Percentiles rank a stretch among this genome's conserved stretches.
These are phyloP conservation scores for Cucumis melo DNA, from an alignment of 306 rosid species.

Conservation along the genomic window DNA sequence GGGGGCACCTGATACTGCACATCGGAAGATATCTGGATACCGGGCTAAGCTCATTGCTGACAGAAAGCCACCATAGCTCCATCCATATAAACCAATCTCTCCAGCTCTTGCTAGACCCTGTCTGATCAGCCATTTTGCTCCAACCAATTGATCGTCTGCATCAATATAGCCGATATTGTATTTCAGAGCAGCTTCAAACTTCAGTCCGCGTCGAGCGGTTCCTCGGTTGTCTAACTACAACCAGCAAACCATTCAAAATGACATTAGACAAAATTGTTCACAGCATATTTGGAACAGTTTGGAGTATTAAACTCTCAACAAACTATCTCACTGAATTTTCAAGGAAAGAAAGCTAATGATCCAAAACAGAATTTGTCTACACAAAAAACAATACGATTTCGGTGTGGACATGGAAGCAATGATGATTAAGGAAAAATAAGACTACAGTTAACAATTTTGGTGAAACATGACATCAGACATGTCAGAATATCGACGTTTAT, in stretches of 20 bases:
- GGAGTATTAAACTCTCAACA: background rate
- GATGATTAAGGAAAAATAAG: background rate
- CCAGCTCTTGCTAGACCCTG: constrained; percentile 64
- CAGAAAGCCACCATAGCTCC: constrained; percentile 97
- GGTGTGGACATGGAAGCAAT: background rate
- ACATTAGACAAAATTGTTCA: background rate
- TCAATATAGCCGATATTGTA: constrained; percentile 54
- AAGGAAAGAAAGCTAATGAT: background rate
- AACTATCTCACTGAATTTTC: background rate
- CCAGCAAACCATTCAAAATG: background rate
- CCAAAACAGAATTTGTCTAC: background rate
- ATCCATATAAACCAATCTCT: constrained; percentile 79
- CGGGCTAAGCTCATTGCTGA: constrained; percentile 73
- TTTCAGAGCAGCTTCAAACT: constrained; percentile 62
- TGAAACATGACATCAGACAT: background rate
- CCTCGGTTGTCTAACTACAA: constrained; percentile 92
- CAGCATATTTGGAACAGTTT: background rate
- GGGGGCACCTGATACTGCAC: constrained; percentile 84
- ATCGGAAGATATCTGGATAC: constrained; percentile 55
- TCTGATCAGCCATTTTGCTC: constrained; percentile 83
- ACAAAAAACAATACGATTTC: background rate
- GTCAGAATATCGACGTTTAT: background rate
- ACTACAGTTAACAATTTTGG: background rate
- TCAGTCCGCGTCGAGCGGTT: constrained; percentile 74
- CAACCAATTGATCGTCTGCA: constrained; percentile 75